Evolutionary conservation across 106 monocot species (phyloP), one percentile per base, ranked within the genome.

Genomic region (Chionographis japonica): DNA sequence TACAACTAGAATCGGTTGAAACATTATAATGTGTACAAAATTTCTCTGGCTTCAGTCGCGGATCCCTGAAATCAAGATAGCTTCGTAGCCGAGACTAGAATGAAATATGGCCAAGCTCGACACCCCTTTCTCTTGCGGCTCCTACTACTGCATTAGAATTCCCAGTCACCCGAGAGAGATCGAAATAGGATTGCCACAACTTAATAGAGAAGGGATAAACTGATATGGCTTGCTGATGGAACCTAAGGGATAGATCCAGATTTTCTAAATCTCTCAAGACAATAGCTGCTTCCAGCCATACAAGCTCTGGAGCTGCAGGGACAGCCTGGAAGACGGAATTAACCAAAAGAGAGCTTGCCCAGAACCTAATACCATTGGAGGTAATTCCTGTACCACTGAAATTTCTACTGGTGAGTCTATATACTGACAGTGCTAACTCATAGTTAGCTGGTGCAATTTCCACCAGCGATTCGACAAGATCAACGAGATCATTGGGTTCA

Each of bases 181-280:
- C 60, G 19, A 83, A 71, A 51, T 78, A 88, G 12, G 85, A 87
- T 52, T 81, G 73, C 98, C 98, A 99, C 56, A 99, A 69, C 67
- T 74, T 77, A 15, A 81, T 12, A 60, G 98, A 99, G 79, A 99
- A 99, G 3, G 98, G 98, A 78, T 90, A 90, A 8, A 88, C 81
- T 10, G 80, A 78, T 15, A 85, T 12, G 17, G 84, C 93, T 46
- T 77, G 82, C 72, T 85, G 70, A 75, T 77, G 61, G 75, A 99
- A 99, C 42, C 73, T 76, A 37, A 73, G 68, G n/a, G 76, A 75
- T 65, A 90, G 73, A 14, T 60, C 72, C 17, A 46, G 41, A 52
- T 19, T 56, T 40, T 83, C 76, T 3, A 73, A 71, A 35, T 58
- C 27, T 66, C 50, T 58, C 54, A 90, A 71, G 37, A 79, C 18